These are phyloP conservation scores for Tetracladium maxilliforme DNA, from an alignment of 2,329 filamentous ascomycete species.

Conservation along the genomic window DNA sequence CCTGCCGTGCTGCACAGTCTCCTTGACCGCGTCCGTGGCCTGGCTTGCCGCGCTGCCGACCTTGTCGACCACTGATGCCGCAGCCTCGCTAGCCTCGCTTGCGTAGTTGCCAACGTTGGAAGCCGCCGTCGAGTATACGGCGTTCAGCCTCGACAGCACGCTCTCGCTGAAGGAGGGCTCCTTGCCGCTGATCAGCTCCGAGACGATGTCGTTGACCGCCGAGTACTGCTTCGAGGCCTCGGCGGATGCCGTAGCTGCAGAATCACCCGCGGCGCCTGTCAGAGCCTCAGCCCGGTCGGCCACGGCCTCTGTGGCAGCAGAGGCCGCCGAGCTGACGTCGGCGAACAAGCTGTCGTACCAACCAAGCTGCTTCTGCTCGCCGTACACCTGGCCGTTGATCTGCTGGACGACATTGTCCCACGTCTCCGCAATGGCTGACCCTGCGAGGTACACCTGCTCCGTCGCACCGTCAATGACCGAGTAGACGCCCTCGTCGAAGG, in stretches of 20 bases:
- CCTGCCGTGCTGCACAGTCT: too few species aligned
- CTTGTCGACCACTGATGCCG: slow-evolving; percentile 3
- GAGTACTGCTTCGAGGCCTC: slow-evolving; percentile 50
- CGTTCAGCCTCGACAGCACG: slow-evolving; percentile 56
- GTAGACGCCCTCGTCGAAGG: slow-evolving; percentile 10
- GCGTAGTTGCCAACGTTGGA: slow-evolving; percentile 32
- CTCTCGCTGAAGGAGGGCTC: slow-evolving; percentile 74
- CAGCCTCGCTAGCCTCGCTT: slow-evolving; percentile 17
- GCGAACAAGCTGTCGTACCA: slow-evolving; percentile 22
- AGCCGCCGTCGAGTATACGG: slow-evolving; percentile 55
- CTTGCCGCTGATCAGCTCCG: slow-evolving; percentile 62
- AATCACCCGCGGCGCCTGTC: slow-evolving; percentile 29
- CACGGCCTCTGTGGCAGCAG: slow-evolving; percentile 27
- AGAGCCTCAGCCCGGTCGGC: slow-evolving; percentile 20
- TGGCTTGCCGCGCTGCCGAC: too few species aligned
- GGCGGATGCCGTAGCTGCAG: slow-evolving; percentile 46
- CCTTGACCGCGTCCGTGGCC: too few species aligned
- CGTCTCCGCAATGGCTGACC: slow-evolving; percentile 24
- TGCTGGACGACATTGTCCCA: slow-evolving; percentile 2
- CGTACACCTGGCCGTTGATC: too few species aligned
- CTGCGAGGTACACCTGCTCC: slow-evolving; percentile 26
- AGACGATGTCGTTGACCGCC: slow-evolving; percentile 56
- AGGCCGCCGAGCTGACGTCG: slow-evolving; percentile 34
- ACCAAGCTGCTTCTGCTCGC: slow-evolving; percentile 7
- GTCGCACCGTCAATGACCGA: slow-evolving; percentile 29